Base-by-base conservation (phyloP, 192 early-diverging fungal genomes). In the Coemansia sp. region DNA sequence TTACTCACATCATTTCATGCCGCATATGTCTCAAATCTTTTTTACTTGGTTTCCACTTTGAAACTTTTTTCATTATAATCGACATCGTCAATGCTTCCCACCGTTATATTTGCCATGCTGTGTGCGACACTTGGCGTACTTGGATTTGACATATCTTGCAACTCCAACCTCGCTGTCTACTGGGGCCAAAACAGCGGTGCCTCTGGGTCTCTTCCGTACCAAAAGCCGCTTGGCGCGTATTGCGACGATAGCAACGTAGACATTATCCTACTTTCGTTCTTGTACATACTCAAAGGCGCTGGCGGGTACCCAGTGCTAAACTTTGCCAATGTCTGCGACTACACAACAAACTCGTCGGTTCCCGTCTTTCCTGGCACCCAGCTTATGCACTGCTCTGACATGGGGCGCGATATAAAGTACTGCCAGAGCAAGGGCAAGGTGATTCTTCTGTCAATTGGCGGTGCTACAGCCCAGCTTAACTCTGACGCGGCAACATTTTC, bases 391-490 rank as follows among this genome's bases (percentile, higher is more conserved):
- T 94, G 94, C 72, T 87, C 90, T 3, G 70, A 87, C 10, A 88
- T 93, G 70, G 92, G 87, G 2, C 55, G 43, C 24, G 94, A 92
- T 38, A 91, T 96, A 34, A 87, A 90, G 74, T 60, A 75, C 31
- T 94, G 94, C 73, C 94, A 96, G 76, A 75, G 59, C 12, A 82
- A 87, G 65, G 93, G 93, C 27, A 94, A 93, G 69, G 89, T 90
- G 29, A 64, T 94, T 42, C 68, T 96, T 13, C 78, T 96, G 15
- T 91, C 91, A 0, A 87, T 96, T 33, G 91, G 93, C 66, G 91
- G 89, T 43, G 88, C 90, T 8, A 82, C 89, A 2, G 91, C 90
- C 18, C 73, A 85, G 33, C 88, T 93, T 34, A 72, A 75, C 18
- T 86, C 78, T 9, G 89, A 90, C 68, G 90, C 80, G 22, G 79